Conservation (phyloP, 805 yeast species). For the Candida vartiovaarae region DNA sequence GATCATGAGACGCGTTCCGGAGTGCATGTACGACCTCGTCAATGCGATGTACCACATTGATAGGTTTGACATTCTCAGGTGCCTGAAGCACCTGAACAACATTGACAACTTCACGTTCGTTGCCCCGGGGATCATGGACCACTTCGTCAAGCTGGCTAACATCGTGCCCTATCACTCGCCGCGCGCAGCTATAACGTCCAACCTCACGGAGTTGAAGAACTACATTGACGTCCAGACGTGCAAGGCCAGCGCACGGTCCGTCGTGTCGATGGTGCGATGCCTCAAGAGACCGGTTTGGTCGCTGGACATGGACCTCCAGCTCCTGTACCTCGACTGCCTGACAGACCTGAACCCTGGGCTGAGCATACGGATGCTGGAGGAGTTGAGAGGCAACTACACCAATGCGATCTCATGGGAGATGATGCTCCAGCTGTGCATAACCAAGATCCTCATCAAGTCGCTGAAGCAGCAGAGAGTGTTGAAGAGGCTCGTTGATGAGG, state of each 20-base stretch:
- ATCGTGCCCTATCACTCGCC: constrained; percentile 18
- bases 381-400: constrained; percentile 1
- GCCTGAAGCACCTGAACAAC: constrained; percentile 10
- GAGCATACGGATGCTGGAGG: constrained; percentile 1
- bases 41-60: constrained; percentile 21
- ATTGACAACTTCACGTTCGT: constrained; percentile 4
- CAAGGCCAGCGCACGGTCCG: constrained; percentile 17
- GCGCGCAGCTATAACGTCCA: constrained; percentile 7
- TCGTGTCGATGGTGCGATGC: constrained; percentile 12
- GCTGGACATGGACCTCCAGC: constrained; percentile 13
- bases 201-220: not conserved
- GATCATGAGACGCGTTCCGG: constrained; percentile 2
- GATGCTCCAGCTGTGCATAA: constrained; percentile 11
- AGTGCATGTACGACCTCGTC: constrained; percentile 13
- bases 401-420: constrained; percentile 1
- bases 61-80: constrained; percentile 17
- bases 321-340: constrained; percentile 18
- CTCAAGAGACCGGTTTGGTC: constrained; percentile 10
- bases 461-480: constrained; percentile 12
- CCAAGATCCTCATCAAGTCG: constrained; percentile 16
- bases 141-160: constrained; percentile 18
- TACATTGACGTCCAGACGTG: constrained; percentile 9
- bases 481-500: not conserved
- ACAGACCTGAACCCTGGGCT: constrained; percentile 12
- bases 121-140: constrained; percentile 12